These are phyloP conservation scores for Aspergillus baeticus DNA, from an alignment of 495 filamentous ascomycete genomes.

Conservation along the genomic window DNA sequence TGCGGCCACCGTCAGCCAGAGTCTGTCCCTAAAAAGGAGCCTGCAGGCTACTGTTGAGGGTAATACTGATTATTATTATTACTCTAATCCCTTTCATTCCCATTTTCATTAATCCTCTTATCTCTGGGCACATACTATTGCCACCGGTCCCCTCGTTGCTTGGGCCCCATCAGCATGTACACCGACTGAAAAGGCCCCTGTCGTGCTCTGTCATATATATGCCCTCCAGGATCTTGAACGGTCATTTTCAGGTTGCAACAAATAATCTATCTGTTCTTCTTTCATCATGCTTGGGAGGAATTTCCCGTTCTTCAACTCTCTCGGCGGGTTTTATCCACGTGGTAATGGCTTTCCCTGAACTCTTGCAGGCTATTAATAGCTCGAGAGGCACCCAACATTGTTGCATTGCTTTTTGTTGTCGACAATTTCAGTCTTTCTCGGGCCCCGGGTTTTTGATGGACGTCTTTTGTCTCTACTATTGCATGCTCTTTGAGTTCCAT, in stretches of 20 bases:
- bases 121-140: constrained; percentile 13
- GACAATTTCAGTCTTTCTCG: neutral
- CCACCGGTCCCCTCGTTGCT: constrained; percentile 13
- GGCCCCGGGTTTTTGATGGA: neutral
- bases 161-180: constrained; percentile 20
- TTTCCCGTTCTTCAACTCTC: constrained; percentile 42
- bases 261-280: constrained; percentile 19
- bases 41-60: constrained; percentile 80
- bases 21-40: constrained; percentile 65
- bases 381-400: constrained; percentile 7
- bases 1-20: constrained; percentile 46
- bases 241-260: constrained; percentile 8
- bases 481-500: neutral
- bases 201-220: constrained; percentile 10
- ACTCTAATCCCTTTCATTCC: constrained; percentile 17
- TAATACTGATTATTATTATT: constrained; percentile 41
- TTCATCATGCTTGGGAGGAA: constrained; percentile 44
- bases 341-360: constrained; percentile 42
- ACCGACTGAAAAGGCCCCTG: constrained; percentile 14
- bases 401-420: constrained; percentile 1
- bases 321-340: constrained; percentile 47
- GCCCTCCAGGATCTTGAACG: neutral
- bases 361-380: constrained; percentile 11
- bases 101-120: constrained; percentile 12
- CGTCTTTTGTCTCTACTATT: constrained; percentile 1